Base-by-base conservation (phyloP, 2,329 filamentous ascomycete genomes). In the Blastomyces silverae region DNA sequence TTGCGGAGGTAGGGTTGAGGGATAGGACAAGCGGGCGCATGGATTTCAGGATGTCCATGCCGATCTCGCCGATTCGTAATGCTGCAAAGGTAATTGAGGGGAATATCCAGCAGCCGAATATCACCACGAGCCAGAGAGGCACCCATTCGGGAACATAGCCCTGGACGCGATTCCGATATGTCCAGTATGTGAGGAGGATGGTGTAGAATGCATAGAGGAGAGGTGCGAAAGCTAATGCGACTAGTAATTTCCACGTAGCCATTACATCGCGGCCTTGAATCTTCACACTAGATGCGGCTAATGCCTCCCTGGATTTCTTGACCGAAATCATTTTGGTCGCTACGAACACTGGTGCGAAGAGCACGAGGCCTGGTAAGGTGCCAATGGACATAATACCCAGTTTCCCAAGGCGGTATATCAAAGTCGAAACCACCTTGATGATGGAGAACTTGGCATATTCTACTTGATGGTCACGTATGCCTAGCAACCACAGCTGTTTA, bases 1-100 rank as follows among this genome's bases (percentile, higher is more conserved):
- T 96, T 75, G 87, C 89, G 1, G 90, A 93, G 4, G 87, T 87
- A 1, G 94, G 94, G 71, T 89, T 89, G 72, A 97, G 83, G 69
- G 90, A 94, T 44, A 97, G 82, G 57, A 96, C 81, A 11, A 99
- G 84, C 6, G 94, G 94, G 11, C 91, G 86, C 20, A 99, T 84
- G 0, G 93, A 97, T 78, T 97, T 99, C 79, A 94, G 81, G 64
- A 99, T 97, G 74, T 99, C 94, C 92, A 99, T 97, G 62, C 93
- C 94, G n/a, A 96, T 89, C 79, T 99, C 94, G 58, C 94, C 94
- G 69, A 97, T 96, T 13, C 94, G 89, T 62, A 99, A 86, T 7
- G 94, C 91, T 4, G 92, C 92, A 76, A 96, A 97, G 0, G 92
- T 97, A 71, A 97, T 89, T 31, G 87, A 84, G 6, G 92, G 89